A percentile compares a stretch with the other conserved stretches of the same genome.
Conservation (phyloP, 257 asterid species). For the Dorcoceras hygrometricum region DNA sequence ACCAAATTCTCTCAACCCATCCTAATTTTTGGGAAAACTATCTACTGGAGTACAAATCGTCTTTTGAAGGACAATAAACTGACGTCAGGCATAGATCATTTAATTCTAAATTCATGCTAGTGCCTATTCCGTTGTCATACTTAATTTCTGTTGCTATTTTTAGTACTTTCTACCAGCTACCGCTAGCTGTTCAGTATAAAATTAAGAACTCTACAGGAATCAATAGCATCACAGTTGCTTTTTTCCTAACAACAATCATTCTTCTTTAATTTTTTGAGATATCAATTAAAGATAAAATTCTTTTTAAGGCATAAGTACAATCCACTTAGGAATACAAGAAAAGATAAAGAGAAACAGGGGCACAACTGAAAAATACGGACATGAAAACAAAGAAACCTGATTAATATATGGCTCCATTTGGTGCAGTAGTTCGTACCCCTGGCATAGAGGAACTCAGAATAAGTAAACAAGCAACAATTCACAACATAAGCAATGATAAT, state of each 20-base stretch:
- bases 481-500: conserved; percentile 2
- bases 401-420: conserved; percentile 94
- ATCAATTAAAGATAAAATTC: background rate
- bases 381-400: conserved; percentile 49
- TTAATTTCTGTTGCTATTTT: background rate
- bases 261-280: background rate
- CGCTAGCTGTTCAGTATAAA: background rate
- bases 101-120: background rate
- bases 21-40: background rate
- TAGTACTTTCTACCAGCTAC: background rate
- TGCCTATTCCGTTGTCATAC: background rate
- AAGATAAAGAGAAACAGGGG: conserved; percentile 2
- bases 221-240: background rate
- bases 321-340: conserved; percentile 6
- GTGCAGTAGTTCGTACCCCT: conserved; percentile 91
- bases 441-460: conserved; percentile 32
- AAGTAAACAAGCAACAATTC: conserved; percentile 23
- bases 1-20: background rate
- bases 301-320: background rate
- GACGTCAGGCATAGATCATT: background rate
- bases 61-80: background rate
- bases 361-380: background rate
- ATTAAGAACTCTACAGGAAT: background rate
- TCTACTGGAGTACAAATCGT: background rate
- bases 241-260: conserved; percentile 5